These are phyloP conservation scores for Kwoniella botswanensis DNA, from an alignment of 768 basidiomycete species.

Conservation along the genomic window DNA sequence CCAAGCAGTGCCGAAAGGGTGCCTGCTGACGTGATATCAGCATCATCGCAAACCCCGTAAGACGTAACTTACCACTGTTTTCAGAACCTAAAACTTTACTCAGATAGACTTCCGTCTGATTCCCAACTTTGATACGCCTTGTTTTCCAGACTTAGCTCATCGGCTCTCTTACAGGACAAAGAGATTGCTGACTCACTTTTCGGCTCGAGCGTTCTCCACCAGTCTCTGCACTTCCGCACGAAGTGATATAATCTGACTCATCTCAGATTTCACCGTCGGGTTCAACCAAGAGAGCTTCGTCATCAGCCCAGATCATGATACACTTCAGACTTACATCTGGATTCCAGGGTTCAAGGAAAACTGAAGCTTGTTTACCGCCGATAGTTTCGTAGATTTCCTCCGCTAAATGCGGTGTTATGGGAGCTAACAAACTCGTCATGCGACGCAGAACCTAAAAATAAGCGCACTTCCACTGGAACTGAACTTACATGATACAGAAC, in stretches of 20 bases:
- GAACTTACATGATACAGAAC: constrained; percentile 70
- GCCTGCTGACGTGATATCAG: constrained; percentile 11
- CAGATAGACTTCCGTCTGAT: constrained; percentile 10
- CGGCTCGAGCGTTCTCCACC: constrained; percentile 74
- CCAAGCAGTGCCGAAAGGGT: constrained; percentile 22
- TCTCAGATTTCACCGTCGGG: constrained; percentile 65
- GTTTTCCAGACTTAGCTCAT: constrained; percentile 69
- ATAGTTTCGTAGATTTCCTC: constrained; percentile 74
- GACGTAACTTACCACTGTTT: not conserved
- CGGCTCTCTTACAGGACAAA: not conserved
- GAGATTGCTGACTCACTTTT: constrained; percentile 65
- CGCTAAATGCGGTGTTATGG: constrained; percentile 85
- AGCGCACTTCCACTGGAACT: not conserved
- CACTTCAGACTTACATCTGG: constrained; percentile 66
- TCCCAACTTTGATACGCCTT: constrained; percentile 11
- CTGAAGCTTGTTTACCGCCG: constrained; percentile 60
- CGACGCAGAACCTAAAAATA: constrained; percentile 68
- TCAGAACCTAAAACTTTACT: not conserved
- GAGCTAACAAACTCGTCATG: constrained; percentile 75
- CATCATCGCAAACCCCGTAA: not conserved
- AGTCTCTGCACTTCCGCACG: constrained; percentile 69
- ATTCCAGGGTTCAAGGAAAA: constrained; percentile 75
- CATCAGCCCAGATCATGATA: not conserved
- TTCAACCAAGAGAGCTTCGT: constrained; percentile 70
- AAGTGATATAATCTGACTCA: constrained; percentile 68